Conservation (phyloP, 345 rosid genomes). For the Gossypium thurberi region DNA sequence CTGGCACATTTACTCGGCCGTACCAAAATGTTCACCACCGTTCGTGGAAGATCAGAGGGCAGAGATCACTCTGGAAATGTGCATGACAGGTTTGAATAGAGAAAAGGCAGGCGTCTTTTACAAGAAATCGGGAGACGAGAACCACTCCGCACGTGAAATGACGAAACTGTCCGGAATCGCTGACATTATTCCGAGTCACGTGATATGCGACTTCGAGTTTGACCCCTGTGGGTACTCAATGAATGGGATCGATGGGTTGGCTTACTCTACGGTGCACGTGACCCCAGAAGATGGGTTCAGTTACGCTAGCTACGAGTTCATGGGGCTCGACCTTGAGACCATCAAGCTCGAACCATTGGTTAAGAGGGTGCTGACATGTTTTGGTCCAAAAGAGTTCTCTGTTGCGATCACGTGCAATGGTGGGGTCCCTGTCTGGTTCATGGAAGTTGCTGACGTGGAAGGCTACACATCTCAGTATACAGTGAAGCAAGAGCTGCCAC, state of each 20-base stretch:
- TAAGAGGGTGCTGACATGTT: constrained; percentile 45
- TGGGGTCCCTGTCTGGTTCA: neutral
- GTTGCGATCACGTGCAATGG: constrained; percentile 38
- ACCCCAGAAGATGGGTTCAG: constrained; percentile 82
- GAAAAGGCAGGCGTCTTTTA: constrained; percentile 48
- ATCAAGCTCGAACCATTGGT: constrained; percentile 33
- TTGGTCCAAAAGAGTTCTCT: constrained; percentile 52
- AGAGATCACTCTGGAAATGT: constrained; percentile 55
- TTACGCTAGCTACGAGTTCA: constrained; percentile 75
- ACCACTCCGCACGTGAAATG: constrained; percentile 36
- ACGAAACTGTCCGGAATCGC: constrained; percentile 53
- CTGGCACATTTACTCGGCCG: constrained; percentile 72
- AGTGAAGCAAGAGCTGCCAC: constrained; percentile 44
- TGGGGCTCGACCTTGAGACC: constrained; percentile 38
- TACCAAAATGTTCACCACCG: constrained; percentile 5
- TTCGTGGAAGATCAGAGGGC: neutral
- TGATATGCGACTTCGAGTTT: constrained; percentile 62
- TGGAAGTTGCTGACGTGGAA: constrained; percentile 27
- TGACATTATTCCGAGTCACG: constrained; percentile 51
- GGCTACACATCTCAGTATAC: constrained; percentile 32
- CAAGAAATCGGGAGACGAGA: constrained; percentile 26
- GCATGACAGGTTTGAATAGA: constrained; percentile 67
- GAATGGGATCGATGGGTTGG: constrained; percentile 54
- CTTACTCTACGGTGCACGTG: constrained; percentile 66
- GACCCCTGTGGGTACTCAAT: constrained; percentile 84